These are phyloP conservation scores for Candida nonsorbophila DNA, from an alignment of 805 yeast genomes.

Conservation along the genomic window DNA sequence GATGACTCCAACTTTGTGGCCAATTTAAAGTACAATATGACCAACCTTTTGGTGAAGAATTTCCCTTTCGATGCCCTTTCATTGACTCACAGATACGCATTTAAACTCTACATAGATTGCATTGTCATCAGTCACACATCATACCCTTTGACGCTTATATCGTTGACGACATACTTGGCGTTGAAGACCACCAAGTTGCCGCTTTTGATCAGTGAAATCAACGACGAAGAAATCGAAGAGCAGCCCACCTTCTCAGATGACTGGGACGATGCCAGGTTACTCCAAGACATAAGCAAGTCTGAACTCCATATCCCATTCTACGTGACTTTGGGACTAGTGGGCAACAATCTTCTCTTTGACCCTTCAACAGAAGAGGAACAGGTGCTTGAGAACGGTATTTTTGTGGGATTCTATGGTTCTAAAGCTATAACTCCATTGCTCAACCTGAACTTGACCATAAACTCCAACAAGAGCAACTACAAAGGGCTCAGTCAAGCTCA, in stretches of 20 bases:
- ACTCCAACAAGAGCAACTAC: conserved; percentile 38
- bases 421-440: conserved; percentile 68
- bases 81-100: conserved; percentile 71
- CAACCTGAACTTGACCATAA: conserved; percentile 57
- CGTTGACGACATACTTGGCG: conserved; percentile 79
- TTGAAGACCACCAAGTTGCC: conserved; percentile 76
- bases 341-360: conserved; percentile 64
- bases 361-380: conserved; percentile 88
- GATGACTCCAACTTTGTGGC: conserved; percentile 72
- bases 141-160: conserved; percentile 74
- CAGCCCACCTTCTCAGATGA: conserved; percentile 90
- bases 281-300: conserved; percentile 23
- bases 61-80: conserved; percentile 50
- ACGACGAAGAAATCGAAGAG: conserved; percentile 74
- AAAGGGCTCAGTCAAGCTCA: conserved; percentile 50
- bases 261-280: conserved; percentile 55
- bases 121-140: conserved; percentile 72
- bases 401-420: conserved; percentile 68
- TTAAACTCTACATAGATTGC: conserved; percentile 73
- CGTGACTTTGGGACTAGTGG: conserved; percentile 72
- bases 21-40: conserved; percentile 57
- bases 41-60: conserved; percentile 46
- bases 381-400: conserved; percentile 78
- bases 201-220: conserved; percentile 58
- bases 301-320: conserved; percentile 66